A percentile compares a stretch with the other conserved stretches of the same genome.
phyloP scores from a whole-genome alignment of 2,329 filamentous ascomycete species.

The Acrodontium crateriforme region DNA sequence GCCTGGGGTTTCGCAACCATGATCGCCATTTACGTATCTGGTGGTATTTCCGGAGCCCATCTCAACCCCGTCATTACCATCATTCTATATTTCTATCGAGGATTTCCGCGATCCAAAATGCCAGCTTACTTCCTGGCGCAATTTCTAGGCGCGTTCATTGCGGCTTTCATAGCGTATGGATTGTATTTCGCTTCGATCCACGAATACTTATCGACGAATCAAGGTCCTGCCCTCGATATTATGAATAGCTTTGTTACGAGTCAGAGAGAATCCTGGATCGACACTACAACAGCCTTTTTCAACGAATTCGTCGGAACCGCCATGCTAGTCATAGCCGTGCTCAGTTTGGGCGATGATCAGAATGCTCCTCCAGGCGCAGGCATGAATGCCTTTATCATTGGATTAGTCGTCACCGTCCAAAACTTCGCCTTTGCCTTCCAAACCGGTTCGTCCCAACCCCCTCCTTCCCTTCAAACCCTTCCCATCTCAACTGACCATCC shows the following conservation, averaged over 20 bases:
- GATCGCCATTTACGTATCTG: constrained; percentile 29
- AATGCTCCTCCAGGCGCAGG: constrained; percentile 30
- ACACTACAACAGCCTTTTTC: constrained; percentile 34
- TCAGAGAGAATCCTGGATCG: constrained; percentile 27
- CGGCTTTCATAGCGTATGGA: constrained; percentile 33
- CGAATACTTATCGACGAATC: constrained; percentile 16
- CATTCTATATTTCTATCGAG: constrained; percentile 31
- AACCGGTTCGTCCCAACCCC: no score
- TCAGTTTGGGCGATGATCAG: constrained; percentile 22
- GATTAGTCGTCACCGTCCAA: constrained; percentile 26
- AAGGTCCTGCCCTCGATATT: constrained; percentile 15
- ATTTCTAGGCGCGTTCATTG: constrained; percentile 38
- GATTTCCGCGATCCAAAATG: constrained; percentile 39
- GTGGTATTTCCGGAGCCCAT: constrained; percentile 35
- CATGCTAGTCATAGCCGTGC: constrained; percentile 28
- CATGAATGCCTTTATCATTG: constrained; percentile 38
- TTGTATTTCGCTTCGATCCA: constrained; percentile 27
- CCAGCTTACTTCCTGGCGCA: constrained; percentile 39
- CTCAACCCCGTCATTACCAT: constrained; percentile 36
- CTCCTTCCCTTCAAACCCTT: no score
- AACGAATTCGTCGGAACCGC: constrained; percentile 34
- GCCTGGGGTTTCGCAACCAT: constrained; percentile 43
- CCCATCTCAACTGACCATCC: no score
- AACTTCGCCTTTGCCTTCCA: constrained; percentile 32
- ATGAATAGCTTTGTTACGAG: constrained; percentile 32